Conservation (phyloP, 2,329 filamentous ascomycete genomes). For the Epichloe sibirici region DNA sequence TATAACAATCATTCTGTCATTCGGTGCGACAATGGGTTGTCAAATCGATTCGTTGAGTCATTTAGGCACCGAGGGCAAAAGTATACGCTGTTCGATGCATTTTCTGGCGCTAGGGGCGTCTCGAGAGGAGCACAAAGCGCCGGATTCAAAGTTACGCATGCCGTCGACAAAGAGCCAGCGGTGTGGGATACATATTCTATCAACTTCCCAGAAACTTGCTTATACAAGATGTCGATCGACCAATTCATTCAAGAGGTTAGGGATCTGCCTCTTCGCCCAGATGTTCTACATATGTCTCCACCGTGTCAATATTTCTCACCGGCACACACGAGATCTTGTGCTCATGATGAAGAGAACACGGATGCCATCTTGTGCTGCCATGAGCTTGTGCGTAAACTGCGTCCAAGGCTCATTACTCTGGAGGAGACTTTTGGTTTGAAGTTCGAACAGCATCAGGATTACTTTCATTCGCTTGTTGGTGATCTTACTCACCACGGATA, state of each 20-base stretch:
- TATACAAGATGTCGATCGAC: constrained; percentile 35
- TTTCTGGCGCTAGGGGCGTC: constrained; percentile 61
- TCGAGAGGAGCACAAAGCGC: constrained; percentile 48
- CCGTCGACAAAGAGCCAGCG: constrained; percentile 47
- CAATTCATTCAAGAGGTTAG: constrained; percentile 32
- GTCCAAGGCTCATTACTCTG: constrained; percentile 60
- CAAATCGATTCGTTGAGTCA: neutral
- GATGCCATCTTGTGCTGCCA: constrained; percentile 43
- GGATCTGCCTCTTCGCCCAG: constrained; percentile 29
- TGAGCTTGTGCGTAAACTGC: constrained; percentile 41
- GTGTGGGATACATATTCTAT: constrained; percentile 45
- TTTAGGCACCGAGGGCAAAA: constrained; percentile 22
- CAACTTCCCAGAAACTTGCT: constrained; percentile 42
- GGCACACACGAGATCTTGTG: constrained; percentile 56
- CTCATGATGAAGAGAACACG: constrained; percentile 57
- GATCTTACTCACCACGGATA: constrained; percentile 55
- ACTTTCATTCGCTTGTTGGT: constrained; percentile 47
- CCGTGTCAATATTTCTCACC: constrained; percentile 69
- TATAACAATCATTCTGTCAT: neutral
- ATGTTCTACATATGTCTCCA: constrained; percentile 63
- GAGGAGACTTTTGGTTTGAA: constrained; percentile 68
- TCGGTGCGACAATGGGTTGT: neutral
- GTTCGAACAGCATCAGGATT: constrained; percentile 36
- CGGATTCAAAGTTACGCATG: constrained; percentile 47
- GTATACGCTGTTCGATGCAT: constrained; percentile 61